Evolutionary conservation across 441 rosid genomes (phyloP).

Genomic region (Viola pubescens): DNA sequence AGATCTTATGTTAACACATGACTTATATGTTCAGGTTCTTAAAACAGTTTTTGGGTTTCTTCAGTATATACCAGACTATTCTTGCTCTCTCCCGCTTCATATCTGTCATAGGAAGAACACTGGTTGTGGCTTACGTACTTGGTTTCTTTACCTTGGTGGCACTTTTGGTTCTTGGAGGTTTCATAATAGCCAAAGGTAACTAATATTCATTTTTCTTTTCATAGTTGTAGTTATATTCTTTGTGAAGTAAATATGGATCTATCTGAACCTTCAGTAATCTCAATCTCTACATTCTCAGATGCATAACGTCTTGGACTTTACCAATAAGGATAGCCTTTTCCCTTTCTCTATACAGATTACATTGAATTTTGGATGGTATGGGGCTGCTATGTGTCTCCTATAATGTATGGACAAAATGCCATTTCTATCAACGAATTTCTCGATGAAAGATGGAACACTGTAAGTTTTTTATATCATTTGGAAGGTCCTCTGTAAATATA

Average conservation of each 20-base stretch:
- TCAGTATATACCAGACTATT: conserved; percentile 52
- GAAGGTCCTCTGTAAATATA: neutral
- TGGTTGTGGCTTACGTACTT: conserved; percentile 43
- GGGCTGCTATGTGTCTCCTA: conserved; percentile 77
- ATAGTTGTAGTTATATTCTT: neutral
- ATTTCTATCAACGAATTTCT: conserved; percentile 80
- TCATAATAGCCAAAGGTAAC: conserved; percentile 47
- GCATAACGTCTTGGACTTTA: neutral
- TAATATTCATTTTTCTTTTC: neutral
- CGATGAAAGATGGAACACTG: conserved; percentile 63
- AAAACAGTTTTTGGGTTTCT: conserved; percentile 44
- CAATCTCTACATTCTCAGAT: neutral
- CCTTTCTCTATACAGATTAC: conserved; percentile 41
- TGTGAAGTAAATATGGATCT: neutral
- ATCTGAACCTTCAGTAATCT: neutral
- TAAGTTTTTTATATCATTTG: conserved; percentile 27
- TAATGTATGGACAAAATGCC: conserved; percentile 93
- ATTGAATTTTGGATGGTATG: conserved; percentile 63
- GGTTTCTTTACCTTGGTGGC: conserved; percentile 43
- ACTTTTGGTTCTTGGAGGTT: conserved; percentile 61
- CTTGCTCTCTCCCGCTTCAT: conserved; percentile 56
- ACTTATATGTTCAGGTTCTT: conserved; percentile 38
- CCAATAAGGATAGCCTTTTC: no score
- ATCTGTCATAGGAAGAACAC: conserved; percentile 54
- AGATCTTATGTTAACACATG: conserved; percentile 18